These are phyloP conservation scores for Tarenaya hassleriana DNA, from an alignment of 345 rosid genomes.

Conservation along the genomic window DNA sequence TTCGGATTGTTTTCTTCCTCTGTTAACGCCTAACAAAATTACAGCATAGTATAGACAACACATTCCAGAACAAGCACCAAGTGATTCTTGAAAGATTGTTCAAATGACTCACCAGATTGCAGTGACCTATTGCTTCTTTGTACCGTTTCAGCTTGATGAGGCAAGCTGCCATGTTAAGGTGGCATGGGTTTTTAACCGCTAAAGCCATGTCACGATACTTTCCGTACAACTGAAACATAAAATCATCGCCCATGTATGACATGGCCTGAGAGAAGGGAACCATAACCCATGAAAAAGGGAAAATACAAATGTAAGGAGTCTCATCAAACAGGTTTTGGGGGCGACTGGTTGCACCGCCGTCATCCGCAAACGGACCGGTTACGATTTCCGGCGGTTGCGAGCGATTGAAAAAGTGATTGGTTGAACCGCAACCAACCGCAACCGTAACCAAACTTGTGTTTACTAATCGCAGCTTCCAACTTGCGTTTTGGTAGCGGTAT, in stretches of 20 bases:
- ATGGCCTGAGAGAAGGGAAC: constrained; percentile 54
- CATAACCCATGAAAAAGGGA: constrained; percentile 14
- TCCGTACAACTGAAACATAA: constrained; percentile 95
- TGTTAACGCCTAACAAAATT: constrained; percentile 49
- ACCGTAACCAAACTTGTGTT: no score
- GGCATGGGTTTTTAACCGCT: constrained; percentile 97
- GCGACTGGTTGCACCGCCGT: no score
- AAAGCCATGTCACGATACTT: constrained; percentile 95
- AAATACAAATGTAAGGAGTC: background rate
- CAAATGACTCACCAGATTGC: constrained; percentile 47
- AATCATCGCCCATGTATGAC: constrained; percentile 93
- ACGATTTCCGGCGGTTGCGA: no score
- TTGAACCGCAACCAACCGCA: no score
- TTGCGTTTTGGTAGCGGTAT: no score
- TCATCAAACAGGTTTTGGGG: no score
- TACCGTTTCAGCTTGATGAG: constrained; percentile 71
- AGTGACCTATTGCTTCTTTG: constrained; percentile 84
- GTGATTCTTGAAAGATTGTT: background rate
- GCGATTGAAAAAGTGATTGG: no score
- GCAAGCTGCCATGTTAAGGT: constrained; percentile 89
- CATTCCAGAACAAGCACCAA: background rate
- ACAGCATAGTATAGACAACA: constrained; percentile 13
- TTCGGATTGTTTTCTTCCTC: constrained; percentile 90
- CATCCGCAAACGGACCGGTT: no score
- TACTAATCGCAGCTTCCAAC: no score